Evolutionary conservation across 2,329 filamentous ascomycete genomes (phyloP).

Genomic region (Ophiocordyceps camponoti-rufipedis): DNA sequence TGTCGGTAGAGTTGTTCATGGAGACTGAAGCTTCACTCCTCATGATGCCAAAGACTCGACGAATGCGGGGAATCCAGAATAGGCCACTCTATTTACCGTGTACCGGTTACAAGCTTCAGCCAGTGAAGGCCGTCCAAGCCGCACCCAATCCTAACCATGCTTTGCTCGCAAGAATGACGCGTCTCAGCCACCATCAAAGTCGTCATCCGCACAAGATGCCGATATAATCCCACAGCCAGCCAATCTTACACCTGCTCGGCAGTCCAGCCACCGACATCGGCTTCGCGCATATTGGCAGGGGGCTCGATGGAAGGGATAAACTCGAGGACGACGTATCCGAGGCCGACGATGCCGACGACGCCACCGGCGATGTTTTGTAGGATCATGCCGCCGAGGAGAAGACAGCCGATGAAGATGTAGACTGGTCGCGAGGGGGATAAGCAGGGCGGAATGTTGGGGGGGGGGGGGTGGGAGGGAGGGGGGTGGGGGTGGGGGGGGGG

Average conservation of each 20-base stretch:
- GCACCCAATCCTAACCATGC: not conserved
- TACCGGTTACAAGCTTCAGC: not conserved
- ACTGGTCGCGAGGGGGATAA: constrained; percentile 30
- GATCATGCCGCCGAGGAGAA: constrained; percentile 52
- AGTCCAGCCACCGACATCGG: constrained; percentile 51
- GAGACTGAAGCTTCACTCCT: not conserved
- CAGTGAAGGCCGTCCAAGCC: not conserved
- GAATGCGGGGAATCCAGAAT: not conserved
- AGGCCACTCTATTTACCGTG: not conserved
- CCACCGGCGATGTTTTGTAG: constrained; percentile 60
- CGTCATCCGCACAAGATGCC: not conserved
- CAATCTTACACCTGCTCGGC: constrained; percentile 50
- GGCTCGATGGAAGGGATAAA: constrained; percentile 66
- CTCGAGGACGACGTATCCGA: constrained; percentile 60
- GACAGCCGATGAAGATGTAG: constrained; percentile 86
- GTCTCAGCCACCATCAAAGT: not conserved
- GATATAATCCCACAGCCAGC: not conserved
- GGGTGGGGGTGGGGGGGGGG: not conserved
- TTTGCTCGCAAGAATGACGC: not conserved
- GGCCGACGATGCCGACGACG: constrained; percentile 58
- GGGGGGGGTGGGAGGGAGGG: not conserved
- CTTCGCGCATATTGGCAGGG: constrained; percentile 66
- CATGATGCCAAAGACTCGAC: too few species aligned
- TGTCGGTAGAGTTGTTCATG: not conserved
- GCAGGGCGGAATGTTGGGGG: not conserved